Base-by-base conservation (phyloP, 768 basidiomycete genomes). In the Suillus americanus region DNA sequence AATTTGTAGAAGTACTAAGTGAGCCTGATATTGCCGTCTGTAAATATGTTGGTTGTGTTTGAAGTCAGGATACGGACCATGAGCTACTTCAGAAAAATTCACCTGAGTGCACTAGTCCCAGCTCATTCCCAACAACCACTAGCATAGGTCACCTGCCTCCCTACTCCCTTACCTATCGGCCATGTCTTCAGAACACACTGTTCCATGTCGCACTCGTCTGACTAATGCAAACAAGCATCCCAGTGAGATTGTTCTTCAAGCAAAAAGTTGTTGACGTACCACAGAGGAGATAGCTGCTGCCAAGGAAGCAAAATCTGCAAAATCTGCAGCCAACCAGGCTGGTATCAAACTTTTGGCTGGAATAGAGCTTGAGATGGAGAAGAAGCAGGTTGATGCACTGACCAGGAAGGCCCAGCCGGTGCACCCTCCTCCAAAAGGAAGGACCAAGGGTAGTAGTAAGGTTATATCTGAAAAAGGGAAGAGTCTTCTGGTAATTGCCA, bases 231-330 rank as follows among this genome's bases (percentile, higher is more conserved):
- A 43, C 25, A 53, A 62, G 16, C 64, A 57, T 23, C 66, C 66
- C 10, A 64, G 61, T 20, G 7, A 56, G 2, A 65, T 65, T n/a
- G 20, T 65, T 16, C 40, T 62, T 30, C 12, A 50, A 13, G 51
- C 51, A 56, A 25, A 43, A 55, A 35, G 13, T 5, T 60, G 61
- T 5, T n/a, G 41, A 60, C 7, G 57, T 51, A 65, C 64, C 33
- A 51, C 64, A 59, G 62, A 46, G 16, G 45, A 67, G 57, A 65
- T 65, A 23, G 61, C 62, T 35, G 62, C 6, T 33, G 61, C 61
- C 12, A 64, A 60, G 33, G 61, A 33, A 6, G 48, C 61, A 10
- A 18, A 60, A 20, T 56, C 51, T 4, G 46, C 30, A n/a, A 43
- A 67, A 37, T 41, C 33, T 8, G 16, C 38, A 37, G 62, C 43